phyloP scores from a whole-genome alignment of 352 stramenopile genomes.

The Phytophthora cryptogea region DNA sequence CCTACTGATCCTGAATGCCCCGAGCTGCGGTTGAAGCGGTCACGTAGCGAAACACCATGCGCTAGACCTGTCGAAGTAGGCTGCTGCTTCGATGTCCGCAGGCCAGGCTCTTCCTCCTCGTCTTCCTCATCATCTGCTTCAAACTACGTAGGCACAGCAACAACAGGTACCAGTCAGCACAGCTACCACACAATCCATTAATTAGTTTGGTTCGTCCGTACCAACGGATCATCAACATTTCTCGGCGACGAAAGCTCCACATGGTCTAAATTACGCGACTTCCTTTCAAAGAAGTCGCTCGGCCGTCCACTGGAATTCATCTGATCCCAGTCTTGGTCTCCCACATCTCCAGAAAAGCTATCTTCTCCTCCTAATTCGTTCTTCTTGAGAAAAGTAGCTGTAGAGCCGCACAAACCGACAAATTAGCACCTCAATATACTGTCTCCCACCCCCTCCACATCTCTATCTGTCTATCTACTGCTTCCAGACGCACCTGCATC shows the following conservation, averaged over 20 bases:
- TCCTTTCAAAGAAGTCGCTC: conserved; percentile 76
- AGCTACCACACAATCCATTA: background rate
- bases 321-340: conserved; percentile 32
- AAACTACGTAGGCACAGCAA: conserved; percentile 17
- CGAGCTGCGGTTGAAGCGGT: conserved; percentile 29
- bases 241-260: conserved; percentile 69
- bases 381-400: conserved; percentile 52
- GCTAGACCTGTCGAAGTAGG: conserved; percentile 18
- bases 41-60: conserved; percentile 23
- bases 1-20: conserved; percentile 42
- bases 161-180: background rate
- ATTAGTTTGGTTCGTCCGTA: background rate
- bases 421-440: conserved; percentile 12
- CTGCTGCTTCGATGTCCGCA: conserved; percentile 19
- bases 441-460: background rate
- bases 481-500: conserved; percentile 56
- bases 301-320: conserved; percentile 41
- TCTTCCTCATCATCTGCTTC: conserved; percentile 3
- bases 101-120: conserved; percentile 1
- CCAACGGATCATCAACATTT: conserved; percentile 22
- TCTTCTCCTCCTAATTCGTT: conserved; percentile 52
- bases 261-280: conserved; percentile 71
- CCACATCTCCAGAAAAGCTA: conserved; percentile 48
- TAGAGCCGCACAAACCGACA: background rate
- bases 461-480: background rate